Percentiles rank a stretch among this genome's conserved stretches.
Conservation (phyloP, 352 stramenopile genomes). For the Phytophthora fragariaefolia region DNA sequence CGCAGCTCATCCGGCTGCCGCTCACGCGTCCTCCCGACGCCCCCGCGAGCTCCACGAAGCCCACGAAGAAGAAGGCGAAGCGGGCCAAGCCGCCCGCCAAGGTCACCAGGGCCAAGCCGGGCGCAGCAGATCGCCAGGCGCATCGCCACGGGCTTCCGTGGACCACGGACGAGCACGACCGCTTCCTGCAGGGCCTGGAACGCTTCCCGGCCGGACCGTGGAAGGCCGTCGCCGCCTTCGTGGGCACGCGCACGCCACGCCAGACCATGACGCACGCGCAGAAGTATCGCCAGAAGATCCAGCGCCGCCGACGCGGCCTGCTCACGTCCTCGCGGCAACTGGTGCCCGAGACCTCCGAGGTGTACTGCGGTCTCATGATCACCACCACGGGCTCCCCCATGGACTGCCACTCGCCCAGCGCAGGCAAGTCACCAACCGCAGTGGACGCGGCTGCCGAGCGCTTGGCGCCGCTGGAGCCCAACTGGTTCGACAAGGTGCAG, state of each 20-base stretch:
- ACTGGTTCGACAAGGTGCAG: conserved; percentile 37
- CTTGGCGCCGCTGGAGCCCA: conserved; percentile 19
- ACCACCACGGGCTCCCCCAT: conserved; percentile 12
- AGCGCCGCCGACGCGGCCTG: conserved; percentile 45
- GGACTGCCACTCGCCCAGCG: not conserved
- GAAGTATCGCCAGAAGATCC: conserved; percentile 91
- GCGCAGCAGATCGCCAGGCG: not conserved
- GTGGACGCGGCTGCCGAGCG: conserved; percentile 10
- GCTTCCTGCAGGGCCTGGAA: conserved; percentile 58
- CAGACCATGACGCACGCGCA: conserved; percentile 95
- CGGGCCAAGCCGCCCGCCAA: not conserved
- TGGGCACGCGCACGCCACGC: conserved; percentile 70
- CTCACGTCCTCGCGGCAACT: conserved; percentile 29
- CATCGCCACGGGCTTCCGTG: conserved; percentile 39
- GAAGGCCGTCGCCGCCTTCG: conserved; percentile 52
- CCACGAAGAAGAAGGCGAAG: conserved; percentile 17
- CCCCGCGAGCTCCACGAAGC: conserved; percentile 15
- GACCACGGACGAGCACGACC: conserved; percentile 56
- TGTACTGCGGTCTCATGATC: conserved; percentile 19
- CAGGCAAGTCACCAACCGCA: conserved; percentile 21
- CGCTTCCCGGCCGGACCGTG: conserved; percentile 55
- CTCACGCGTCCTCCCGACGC: conserved; percentile 31
- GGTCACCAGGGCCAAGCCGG: conserved; percentile 4
- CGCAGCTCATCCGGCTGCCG: conserved; percentile 37
- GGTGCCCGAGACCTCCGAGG: conserved; percentile 14